These are phyloP conservation scores for Vickermania spadyakhi DNA, from an alignment of 208 protist genomes.

Conservation along the genomic window DNA sequence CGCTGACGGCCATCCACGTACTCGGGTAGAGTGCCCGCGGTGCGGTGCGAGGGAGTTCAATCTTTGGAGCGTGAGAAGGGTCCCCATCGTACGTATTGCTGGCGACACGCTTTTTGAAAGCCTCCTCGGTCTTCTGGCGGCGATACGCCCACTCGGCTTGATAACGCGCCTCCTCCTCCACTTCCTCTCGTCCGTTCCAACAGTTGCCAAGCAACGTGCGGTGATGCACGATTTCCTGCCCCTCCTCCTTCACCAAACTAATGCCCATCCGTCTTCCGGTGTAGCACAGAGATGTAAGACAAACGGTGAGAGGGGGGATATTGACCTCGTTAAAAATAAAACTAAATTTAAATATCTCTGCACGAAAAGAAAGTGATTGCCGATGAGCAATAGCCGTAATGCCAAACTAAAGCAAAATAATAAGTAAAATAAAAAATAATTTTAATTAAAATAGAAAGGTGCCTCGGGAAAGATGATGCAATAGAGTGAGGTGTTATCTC, in stretches of 20 bases:
- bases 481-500: too few relatives aligned
- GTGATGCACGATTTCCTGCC: background rate
- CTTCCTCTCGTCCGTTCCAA: background rate
- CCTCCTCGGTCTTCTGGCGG: background rate
- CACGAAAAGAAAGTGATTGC: too few relatives aligned
- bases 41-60: conserved; percentile 40
- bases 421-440: too few relatives aligned
- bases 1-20: conserved; percentile 41
- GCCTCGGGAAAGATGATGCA: too few relatives aligned
- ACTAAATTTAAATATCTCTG: too few relatives aligned
- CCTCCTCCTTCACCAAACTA: background rate
- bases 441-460: too few relatives aligned
- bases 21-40: conserved; percentile 29
- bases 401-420: too few relatives aligned
- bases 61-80: conserved; percentile 37
- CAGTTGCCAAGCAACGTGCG: background rate
- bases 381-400: too few relatives aligned
- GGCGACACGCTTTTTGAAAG: conserved; percentile 14
- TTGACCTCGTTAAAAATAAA: too few relatives aligned
- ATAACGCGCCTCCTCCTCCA: background rate
- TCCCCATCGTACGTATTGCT: conserved; percentile 19
- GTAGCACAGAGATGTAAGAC: background rate
- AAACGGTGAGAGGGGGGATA: too few relatives aligned
- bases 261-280: background rate
- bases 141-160: background rate